Conservation (phyloP, 2,329 filamentous ascomycete species). For the Fusarium nematophilum region DNA sequence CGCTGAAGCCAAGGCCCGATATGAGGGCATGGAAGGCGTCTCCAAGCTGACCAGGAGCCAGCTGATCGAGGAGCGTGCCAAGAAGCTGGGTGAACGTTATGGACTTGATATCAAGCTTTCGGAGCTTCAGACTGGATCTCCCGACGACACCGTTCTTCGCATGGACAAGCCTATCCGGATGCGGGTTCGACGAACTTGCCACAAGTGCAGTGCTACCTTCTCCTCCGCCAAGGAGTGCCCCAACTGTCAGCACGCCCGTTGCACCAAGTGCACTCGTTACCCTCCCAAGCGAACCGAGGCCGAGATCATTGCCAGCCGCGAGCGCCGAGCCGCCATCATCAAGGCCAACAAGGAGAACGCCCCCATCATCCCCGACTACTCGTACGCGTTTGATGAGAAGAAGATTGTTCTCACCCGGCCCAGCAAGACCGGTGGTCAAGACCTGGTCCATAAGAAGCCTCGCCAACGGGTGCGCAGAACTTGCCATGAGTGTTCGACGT, state of each 20-base stretch:
- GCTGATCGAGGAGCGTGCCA: constrained; percentile 67
- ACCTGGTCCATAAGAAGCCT: constrained; percentile 77
- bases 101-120: constrained; percentile 66
- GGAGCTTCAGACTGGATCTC: constrained; percentile 62
- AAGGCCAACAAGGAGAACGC: constrained; percentile 69
- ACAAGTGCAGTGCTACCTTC: constrained; percentile 81
- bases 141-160: constrained; percentile 67
- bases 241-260: constrained; percentile 82
- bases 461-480: constrained; percentile 79
- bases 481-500: constrained; percentile 78
- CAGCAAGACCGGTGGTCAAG: constrained; percentile 74
- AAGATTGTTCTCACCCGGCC: constrained; percentile 70
- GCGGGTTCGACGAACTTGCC: constrained; percentile 82
- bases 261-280: constrained; percentile 81
- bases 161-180: constrained; percentile 82
- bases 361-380: constrained; percentile 62
- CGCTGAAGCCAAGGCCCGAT: constrained; percentile 42
- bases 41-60: constrained; percentile 60
- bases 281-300: constrained; percentile 73
- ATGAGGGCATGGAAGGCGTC: constrained; percentile 48
- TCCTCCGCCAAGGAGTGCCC: constrained; percentile 78
- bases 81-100: constrained; percentile 65
- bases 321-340: constrained; percentile 60
- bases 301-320: constrained; percentile 64
- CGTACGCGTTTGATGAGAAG: constrained; percentile 57